Conservation (phyloP, 148 eudicot genomes). For the Suaeda aralocaspica region DNA sequence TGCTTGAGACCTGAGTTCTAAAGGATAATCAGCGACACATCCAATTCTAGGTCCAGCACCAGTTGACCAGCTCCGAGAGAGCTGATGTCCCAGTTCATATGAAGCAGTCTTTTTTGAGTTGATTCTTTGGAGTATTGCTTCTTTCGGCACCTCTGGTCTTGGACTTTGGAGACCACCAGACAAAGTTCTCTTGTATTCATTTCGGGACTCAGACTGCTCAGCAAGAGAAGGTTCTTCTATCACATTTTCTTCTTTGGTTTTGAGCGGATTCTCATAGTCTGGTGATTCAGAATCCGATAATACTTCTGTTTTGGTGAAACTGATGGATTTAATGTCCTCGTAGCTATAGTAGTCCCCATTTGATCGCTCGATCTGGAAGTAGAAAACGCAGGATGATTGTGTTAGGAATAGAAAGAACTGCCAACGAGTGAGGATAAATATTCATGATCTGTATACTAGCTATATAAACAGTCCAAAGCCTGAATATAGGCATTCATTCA, state of each 20-base stretch:
- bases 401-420: too few relatives aligned
- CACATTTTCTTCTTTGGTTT: slow-evolving; percentile 20
- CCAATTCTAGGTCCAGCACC: slow-evolving; percentile 90
- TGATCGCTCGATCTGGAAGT: slow-evolving; percentile 48
- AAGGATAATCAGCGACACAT: slow-evolving; percentile 80
- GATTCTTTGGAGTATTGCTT: slow-evolving; percentile 59
- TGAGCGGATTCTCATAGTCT: slow-evolving; percentile 15
- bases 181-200: slow-evolving; percentile 55
- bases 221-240: slow-evolving; percentile 18
- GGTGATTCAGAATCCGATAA: slow-evolving; percentile 28
- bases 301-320: slow-evolving; percentile 13
- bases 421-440: too few relatives aligned
- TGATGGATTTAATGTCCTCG: slow-evolving; percentile 30
- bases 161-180: slow-evolving; percentile 89
- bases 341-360: slow-evolving; percentile 51
- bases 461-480: too few relatives aligned
- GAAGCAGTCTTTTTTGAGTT: slow-evolving; percentile 63
- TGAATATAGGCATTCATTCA: too few relatives aligned
- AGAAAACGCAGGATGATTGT: background rate
- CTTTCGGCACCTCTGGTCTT: slow-evolving; percentile 50
- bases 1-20: slow-evolving; percentile 66
- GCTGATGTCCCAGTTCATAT: slow-evolving; percentile 65
- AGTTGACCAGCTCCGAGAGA: slow-evolving; percentile 62
- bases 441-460: too few relatives aligned
- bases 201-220: slow-evolving; percentile 28